Evolutionary conservation across 2,329 filamentous ascomycete genomes (phyloP).

Genomic region (Fusarium equiseti): DNA sequence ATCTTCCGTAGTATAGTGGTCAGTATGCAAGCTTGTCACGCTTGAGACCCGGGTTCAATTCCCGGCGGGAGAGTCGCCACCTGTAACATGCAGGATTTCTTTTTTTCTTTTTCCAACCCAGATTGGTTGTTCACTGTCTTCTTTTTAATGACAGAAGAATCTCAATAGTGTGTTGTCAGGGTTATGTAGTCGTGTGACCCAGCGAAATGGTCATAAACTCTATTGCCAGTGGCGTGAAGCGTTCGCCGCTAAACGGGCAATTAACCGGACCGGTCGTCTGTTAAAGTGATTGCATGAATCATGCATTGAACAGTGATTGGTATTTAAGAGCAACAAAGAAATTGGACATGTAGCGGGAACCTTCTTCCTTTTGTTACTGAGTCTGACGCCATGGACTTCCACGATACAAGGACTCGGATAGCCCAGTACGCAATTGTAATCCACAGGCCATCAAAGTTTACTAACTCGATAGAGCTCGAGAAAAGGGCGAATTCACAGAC

Average conservation of each 20-base stretch:
- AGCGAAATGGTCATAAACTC: background rate
- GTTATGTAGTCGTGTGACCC: background rate
- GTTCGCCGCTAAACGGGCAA: background rate
- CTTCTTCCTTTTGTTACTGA: no score
- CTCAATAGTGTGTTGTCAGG: no score
- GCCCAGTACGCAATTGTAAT: background rate
- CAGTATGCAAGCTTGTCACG: slow-evolving; percentile 29
- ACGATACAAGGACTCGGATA: background rate
- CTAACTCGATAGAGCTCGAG: background rate
- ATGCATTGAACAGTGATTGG: background rate
- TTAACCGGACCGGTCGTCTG: background rate
- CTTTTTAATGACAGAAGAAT: no score
- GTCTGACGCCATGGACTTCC: background rate
- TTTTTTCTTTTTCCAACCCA: background rate
- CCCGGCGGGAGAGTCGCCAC: slow-evolving; percentile 31
- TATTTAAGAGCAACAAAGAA: background rate
- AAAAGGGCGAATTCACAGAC: slow-evolving; percentile 8
- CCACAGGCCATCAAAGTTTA: background rate
- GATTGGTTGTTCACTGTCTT: no score
- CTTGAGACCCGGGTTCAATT: slow-evolving; percentile 29
- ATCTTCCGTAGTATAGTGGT: slow-evolving; percentile 28
- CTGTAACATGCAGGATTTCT: background rate
- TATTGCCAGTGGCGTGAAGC: slow-evolving; percentile 17
- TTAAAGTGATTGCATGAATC: slow-evolving; percentile 11
- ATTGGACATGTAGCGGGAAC: accelerated